Conservation (phyloP, 305 asterid species). For the Petunia hybrid region DNA sequence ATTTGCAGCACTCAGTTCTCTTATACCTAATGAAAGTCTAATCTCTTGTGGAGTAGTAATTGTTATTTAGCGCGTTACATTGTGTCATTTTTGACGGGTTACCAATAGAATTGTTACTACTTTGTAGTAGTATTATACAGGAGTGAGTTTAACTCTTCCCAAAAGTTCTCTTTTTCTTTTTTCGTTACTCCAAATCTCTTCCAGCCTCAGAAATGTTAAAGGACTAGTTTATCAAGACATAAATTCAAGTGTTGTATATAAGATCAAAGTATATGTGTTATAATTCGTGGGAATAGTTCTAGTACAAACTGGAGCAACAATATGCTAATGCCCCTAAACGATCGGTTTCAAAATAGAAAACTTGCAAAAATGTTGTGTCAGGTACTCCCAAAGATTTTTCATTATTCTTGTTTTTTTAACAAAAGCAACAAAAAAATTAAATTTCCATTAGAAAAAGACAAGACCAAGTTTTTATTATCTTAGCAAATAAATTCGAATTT, state of each 20-base stretch:
- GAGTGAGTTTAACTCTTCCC: background rate
- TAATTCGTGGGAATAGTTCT: no score
- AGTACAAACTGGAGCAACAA: no score
- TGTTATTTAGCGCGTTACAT: background rate
- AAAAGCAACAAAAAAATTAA: background rate
- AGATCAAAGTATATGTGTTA: background rate
- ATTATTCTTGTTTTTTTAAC: no score
- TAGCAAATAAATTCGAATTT: background rate
- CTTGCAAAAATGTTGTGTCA: no score
- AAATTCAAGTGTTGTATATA: background rate
- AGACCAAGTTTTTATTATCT: background rate
- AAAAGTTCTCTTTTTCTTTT: background rate
- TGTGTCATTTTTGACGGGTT: background rate
- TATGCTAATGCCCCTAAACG: no score
- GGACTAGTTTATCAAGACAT: background rate
- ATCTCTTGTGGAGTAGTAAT: background rate
- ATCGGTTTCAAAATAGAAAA: no score
- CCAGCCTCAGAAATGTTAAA: background rate
- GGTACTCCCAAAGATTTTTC: no score
- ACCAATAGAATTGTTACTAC: background rate
- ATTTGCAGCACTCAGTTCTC: background rate
- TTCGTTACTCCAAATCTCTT: background rate
- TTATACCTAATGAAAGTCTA: background rate
- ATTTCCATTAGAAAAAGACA: conserved; percentile 12
- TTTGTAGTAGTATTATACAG: background rate